phyloP scores from a whole-genome alignment of 352 stramenopile species.

The Pythium apleroticum region DNA sequence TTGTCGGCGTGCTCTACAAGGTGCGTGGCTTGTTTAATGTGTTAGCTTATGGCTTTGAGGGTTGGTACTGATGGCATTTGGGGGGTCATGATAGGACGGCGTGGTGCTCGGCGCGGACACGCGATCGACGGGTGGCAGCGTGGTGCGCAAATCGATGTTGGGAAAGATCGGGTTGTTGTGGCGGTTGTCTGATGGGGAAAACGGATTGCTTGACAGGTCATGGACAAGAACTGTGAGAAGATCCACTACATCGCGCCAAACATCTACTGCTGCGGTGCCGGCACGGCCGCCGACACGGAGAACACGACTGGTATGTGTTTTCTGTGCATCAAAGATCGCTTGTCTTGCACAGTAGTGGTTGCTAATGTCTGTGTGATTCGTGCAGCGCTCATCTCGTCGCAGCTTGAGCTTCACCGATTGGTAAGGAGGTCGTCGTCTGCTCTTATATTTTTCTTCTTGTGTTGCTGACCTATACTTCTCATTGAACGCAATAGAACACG shows the following conservation, averaged over 20 bases:
- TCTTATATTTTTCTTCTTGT: background rate
- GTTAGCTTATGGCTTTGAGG: background rate
- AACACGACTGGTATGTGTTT: constrained; percentile 70
- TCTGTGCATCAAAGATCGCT: background rate
- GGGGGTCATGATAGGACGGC: constrained; percentile 61
- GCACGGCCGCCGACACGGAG: constrained; percentile 97
- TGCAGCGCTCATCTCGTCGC: constrained; percentile 71
- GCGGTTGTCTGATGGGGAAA: background rate
- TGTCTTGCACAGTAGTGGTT: background rate
- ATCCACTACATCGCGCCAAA: constrained; percentile 99
- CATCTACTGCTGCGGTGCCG: constrained; percentile 98
- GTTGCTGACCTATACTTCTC: background rate
- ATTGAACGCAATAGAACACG: constrained; percentile 53
- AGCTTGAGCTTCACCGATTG: constrained; percentile 95
- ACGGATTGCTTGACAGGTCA: constrained; percentile 55
- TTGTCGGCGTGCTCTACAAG: constrained; percentile 96
- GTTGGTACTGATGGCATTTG: background rate
- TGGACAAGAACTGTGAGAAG: constrained; percentile 99
- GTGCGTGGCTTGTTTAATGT: constrained; percentile 7
- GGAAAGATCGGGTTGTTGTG: background rate
- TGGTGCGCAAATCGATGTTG: constrained; percentile 36
- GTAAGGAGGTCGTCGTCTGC: constrained; percentile 39
- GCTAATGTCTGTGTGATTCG: background rate
- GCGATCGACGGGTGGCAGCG: constrained; percentile 93
- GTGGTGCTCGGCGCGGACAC: constrained; percentile 98